Evolutionary conservation across 305 asterid genomes (phyloP).

Genomic region (Stenogyne calaminthoides): DNA sequence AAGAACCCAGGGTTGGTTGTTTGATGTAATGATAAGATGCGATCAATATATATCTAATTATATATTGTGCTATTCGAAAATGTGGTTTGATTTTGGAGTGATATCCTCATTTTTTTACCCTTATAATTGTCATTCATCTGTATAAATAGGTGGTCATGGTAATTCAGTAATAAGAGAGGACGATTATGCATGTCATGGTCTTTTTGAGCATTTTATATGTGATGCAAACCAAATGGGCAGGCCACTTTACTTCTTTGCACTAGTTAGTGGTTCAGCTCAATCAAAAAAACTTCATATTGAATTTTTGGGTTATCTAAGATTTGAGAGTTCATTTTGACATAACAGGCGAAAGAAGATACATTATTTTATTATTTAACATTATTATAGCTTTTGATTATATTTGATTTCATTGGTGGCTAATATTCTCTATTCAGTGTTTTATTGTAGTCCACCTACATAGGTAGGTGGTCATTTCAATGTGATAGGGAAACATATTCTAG

Average conservation of each 20-base stretch:
- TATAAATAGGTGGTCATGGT: background rate
- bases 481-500: background rate
- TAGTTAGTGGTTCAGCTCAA: background rate
- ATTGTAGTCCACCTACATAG: background rate
- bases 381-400: background rate
- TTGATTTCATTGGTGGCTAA: background rate
- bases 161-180: background rate
- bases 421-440: background rate
- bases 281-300: background rate
- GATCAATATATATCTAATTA: background rate
- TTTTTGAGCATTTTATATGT: background rate
- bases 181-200: background rate
- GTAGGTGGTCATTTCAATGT: slow-evolving; percentile 1
- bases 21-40: background rate
- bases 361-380: background rate
- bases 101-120: background rate
- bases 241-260: background rate
- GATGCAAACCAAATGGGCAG: background rate
- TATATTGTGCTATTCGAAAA: background rate
- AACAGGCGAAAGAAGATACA: background rate
- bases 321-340: background rate
- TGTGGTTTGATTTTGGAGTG: background rate
- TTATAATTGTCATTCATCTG: background rate
- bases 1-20: background rate
- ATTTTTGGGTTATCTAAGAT: background rate